Base-by-base conservation (phyloP, 495 filamentous ascomycete species). In the Aspergillus incahuasiensis region DNA sequence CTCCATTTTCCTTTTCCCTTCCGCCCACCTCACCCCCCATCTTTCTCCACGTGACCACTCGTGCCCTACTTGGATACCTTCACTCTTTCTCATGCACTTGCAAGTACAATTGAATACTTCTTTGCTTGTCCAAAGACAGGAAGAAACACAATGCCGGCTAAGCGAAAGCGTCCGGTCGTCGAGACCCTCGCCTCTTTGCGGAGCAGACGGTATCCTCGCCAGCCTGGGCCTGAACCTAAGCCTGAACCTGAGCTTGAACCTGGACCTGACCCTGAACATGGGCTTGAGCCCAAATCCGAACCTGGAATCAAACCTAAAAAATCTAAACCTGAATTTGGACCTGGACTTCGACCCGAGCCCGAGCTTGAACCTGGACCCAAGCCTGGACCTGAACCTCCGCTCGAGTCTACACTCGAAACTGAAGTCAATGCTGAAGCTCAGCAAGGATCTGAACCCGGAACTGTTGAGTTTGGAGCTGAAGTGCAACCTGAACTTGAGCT, bases 1-100 rank as follows among this genome's bases (percentile, higher is more conserved):
- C 13, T 43, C 18, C 34, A 49, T 34, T 48, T 35, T 20, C 32
- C 16, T 30, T 20, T 41, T 48, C 19, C 6, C 15, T 38, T 55
- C 28, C 48, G 15, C 19, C 50, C 49, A 12, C 28, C 34, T 35
- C 12, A 3, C 12, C 9, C 43, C 16, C 32, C 48, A 20, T 25
- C 24, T 34, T 32, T 13, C 11, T 52, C 40, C 60, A 63, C 60
- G 56, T 63, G 60, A 63, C 40, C 7, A 2, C 28, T 21, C 30
- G n/a, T 48, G 25, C 55, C 60, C 60, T 61, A 57, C 25, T 35
- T 21, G 15, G 18, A 20, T 48, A 41, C 1, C 34, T 28, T 43
- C 46, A 42, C 25, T 28, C 3, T 8, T 35, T 5, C 28, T 47
- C 28, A 11, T 50, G 44, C 47, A 57, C 15, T 16, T 49, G 34